Evolutionary conservation across 2,329 filamentous ascomycete genomes (phyloP).

Genomic region (Ascochyta pisi): DNA sequence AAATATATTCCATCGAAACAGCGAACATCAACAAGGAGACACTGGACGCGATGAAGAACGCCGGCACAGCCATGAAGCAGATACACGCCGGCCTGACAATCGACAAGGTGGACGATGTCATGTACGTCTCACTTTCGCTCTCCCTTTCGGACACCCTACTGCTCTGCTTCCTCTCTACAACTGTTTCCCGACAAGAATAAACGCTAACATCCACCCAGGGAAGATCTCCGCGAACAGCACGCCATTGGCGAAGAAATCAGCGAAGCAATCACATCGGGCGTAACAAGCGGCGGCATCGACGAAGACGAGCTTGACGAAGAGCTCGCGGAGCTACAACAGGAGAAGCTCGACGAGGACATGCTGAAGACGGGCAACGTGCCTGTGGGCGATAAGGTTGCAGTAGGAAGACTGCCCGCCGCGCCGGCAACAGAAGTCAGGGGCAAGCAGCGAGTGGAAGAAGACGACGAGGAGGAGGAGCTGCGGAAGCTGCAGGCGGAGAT

Average conservation of each 20-base stretch:
- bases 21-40: constrained; percentile 99
- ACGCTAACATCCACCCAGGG: constrained; percentile 63
- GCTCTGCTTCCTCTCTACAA: no score
- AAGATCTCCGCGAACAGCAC: constrained; percentile 89
- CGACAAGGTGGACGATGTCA: constrained; percentile 92
- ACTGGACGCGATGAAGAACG: constrained; percentile 89
- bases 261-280: constrained; percentile 76
- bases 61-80: constrained; percentile 86
- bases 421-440: constrained; percentile 66
- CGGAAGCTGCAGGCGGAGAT: constrained; percentile 94
- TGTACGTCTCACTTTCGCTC: constrained; percentile 66
- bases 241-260: constrained; percentile 92
- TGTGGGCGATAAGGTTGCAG: constrained; percentile 72
- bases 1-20: constrained; percentile 96
- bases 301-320: constrained; percentile 87
- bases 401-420: constrained; percentile 74
- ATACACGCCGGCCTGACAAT: constrained; percentile 92
- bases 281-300: constrained; percentile 75
- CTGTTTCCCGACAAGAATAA: not conserved
- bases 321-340: constrained; percentile 85
- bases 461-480: constrained; percentile 95
- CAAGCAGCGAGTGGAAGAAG: constrained; percentile 65
- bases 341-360: constrained; percentile 92
- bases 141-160: no score
- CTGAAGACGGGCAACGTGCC: constrained; percentile 86